phyloP scores from a whole-genome alignment of 352 stramenopile genomes.

The Globisporangium alternatum region DNA sequence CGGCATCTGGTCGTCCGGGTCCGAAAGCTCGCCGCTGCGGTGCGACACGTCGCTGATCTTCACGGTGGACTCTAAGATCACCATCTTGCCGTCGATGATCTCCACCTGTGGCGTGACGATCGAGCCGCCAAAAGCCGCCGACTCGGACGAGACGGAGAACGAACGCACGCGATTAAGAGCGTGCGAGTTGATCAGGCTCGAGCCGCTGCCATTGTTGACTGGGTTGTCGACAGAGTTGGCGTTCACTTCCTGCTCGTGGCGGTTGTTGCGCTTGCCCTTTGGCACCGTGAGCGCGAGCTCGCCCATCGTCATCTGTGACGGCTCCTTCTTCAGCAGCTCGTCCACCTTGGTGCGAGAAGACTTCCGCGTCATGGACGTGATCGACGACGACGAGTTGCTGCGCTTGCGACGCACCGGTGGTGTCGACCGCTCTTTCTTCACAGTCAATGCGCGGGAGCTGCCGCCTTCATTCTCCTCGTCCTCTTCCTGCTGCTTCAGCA shows the following conservation, averaged over 20 bases:
- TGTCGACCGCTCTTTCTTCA: conserved; percentile 29
- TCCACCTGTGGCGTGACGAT: conserved; percentile 76
- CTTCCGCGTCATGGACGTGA: conserved; percentile 29
- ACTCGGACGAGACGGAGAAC: conserved; percentile 63
- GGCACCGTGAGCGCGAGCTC: conserved; percentile 76
- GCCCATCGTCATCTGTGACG: conserved; percentile 83
- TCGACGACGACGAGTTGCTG: conserved; percentile 54
- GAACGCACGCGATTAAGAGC: conserved; percentile 53
- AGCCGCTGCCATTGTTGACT: conserved; percentile 15
- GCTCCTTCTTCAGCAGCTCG: conserved; percentile 64
- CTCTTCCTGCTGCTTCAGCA: conserved; percentile 46
- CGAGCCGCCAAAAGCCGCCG: conserved; percentile 54
- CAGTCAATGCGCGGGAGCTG: conserved; percentile 24
- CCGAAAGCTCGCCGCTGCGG: conserved; percentile 30
- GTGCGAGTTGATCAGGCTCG: conserved; percentile 34
- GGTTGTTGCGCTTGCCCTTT: conserved; percentile 51
- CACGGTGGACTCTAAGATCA: conserved; percentile 68
- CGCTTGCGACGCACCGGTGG: conserved; percentile 35
- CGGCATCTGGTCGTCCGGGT: conserved; percentile 23
- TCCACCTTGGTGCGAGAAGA: conserved; percentile 42
- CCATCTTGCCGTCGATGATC: conserved; percentile 86
- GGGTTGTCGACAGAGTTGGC: conserved; percentile 27
- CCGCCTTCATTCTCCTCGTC: conserved; percentile 20
- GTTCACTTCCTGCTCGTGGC: conserved; percentile 57
- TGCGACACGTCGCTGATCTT: conserved; percentile 50